Evolutionary conservation across 2,329 filamentous ascomycete genomes (phyloP).

Genomic region (Penicillium sp.): DNA sequence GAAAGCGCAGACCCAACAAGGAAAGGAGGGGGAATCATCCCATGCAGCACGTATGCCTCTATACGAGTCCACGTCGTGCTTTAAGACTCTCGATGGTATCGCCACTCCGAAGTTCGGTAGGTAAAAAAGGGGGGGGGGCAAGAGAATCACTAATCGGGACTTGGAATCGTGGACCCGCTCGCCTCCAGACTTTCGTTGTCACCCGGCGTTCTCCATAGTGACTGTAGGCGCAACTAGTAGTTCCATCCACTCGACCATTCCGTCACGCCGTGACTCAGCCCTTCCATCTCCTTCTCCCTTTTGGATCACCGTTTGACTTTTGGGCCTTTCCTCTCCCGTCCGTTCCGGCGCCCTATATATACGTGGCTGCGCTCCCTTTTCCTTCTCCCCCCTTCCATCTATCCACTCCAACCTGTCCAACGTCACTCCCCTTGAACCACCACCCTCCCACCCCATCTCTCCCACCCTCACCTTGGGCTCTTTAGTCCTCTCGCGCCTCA

Average conservation of each 20-base stretch:
- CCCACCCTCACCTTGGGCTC: background rate
- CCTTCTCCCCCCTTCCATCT: constrained; percentile 6
- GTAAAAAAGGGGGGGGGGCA: background rate
- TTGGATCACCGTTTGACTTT: constrained; percentile 15
- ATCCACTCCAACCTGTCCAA: constrained; percentile 1
- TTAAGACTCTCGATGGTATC: background rate
- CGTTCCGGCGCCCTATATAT: constrained; percentile 26
- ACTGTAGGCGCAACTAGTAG: too few relatives aligned
- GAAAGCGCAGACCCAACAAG: constrained; percentile 3
- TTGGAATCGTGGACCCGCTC: constrained; percentile 21
- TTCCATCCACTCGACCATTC: too few relatives aligned
- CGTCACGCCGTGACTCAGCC: background rate
- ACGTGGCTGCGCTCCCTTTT: constrained; percentile 6
- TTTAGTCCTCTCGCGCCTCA: constrained; percentile 3
- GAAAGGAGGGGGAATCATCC: background rate
- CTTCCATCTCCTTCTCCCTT: constrained; percentile 6
- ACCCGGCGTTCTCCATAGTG: constrained; percentile 22
- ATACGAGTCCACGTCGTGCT: background rate
- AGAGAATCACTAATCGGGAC: background rate
- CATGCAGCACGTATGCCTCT: background rate
- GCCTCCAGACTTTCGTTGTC: constrained; percentile 25
- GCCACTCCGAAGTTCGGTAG: constrained; percentile 9
- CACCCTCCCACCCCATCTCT: background rate
- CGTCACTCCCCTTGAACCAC: constrained; percentile 6
- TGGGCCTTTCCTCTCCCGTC: constrained; percentile 20